Conservation (phyloP, 2,329 filamentous ascomycete genomes). For the Xylaria digitata region DNA sequence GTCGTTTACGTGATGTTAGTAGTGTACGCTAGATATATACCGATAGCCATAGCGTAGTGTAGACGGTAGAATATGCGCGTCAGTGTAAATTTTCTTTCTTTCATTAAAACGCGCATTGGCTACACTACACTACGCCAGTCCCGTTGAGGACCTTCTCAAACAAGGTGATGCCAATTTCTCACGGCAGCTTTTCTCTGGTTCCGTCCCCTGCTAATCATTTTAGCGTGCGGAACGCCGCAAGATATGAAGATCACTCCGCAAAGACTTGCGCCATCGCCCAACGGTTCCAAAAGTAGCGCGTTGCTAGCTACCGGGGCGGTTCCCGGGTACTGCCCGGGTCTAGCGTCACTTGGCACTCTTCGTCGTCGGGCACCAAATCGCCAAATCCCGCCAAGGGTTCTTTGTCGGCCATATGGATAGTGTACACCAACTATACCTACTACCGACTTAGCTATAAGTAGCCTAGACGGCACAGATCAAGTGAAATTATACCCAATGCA, state of each 20-base stretch:
- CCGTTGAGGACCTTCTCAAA: background rate
- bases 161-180: conserved; percentile 11
- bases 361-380: background rate
- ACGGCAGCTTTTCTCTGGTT: conserved; percentile 1
- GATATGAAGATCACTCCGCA: conserved; percentile 17
- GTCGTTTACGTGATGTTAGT: too few species aligned
- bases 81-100: too few species aligned
- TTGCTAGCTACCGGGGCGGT: conserved; percentile 5
- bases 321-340: background rate
- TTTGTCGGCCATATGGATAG: too few species aligned
- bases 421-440: background rate
- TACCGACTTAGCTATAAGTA: too few species aligned
- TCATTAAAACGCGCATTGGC: too few species aligned
- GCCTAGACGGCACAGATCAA: too few species aligned
- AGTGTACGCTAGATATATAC: too few species aligned
- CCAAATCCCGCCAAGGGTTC: too few species aligned
- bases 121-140: background rate
- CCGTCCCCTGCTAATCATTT: background rate
- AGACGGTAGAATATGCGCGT: too few species aligned
- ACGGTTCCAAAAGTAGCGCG: conserved; percentile 13
- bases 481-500: too few species aligned
- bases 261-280: conserved; percentile 10
- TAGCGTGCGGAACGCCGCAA: background rate
- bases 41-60: too few species aligned
- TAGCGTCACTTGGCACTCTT: conserved; percentile 3